Evolutionary conservation across 179 eudicot species (phyloP), one percentile per base, ranked within the genome.

Genomic region (Heliamphora pulchella): DNA sequence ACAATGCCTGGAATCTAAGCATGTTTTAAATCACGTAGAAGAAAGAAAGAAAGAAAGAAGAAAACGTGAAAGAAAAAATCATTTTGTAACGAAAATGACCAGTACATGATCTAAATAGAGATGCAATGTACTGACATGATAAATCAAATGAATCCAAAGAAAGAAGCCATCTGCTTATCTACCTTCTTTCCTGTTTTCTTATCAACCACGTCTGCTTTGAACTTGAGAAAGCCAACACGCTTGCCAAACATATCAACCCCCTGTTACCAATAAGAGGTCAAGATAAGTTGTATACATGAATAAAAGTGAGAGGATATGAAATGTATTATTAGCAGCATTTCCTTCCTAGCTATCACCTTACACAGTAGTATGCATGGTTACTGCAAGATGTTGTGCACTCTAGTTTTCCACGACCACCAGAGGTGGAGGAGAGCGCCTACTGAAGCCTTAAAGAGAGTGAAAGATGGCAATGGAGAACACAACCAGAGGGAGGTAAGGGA

Each of bases 1-100:
- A 94, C 97, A 84, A 96, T 94, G 79, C 99, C 98, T 84, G 99
- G 99, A 87, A 96, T 92, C 99, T 94, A 84, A 71, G 39, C 63
- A 55, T 44, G 78, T 61, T 80, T 59, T 10, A 74, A 11, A 39
- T 61, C 68, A 78, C 6, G 8, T 18, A 43, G 72, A 31, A 54
- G 75, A 18, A 18, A 55, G 41, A 67, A 65, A 50, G 18, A 51
- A 10, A 22, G 3, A 20, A 46, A 31, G 31, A 61, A 50, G 54
- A 31, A 31, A 31, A 74, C 8, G 8, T 71, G 8, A 48, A 1
- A 69, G 76, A 5, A 64, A 47, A 5, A 47, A 81, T 3, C 7
- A 13, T 69, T 46, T 69, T 46, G 20, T 14, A 44, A 9, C 8
- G 20, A 53, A 74, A 55, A 50, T 10, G n/a, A 57, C 69, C 7